Conservation (phyloP, 2,329 filamentous ascomycete species). For the Fusarium bulbicola region DNA sequence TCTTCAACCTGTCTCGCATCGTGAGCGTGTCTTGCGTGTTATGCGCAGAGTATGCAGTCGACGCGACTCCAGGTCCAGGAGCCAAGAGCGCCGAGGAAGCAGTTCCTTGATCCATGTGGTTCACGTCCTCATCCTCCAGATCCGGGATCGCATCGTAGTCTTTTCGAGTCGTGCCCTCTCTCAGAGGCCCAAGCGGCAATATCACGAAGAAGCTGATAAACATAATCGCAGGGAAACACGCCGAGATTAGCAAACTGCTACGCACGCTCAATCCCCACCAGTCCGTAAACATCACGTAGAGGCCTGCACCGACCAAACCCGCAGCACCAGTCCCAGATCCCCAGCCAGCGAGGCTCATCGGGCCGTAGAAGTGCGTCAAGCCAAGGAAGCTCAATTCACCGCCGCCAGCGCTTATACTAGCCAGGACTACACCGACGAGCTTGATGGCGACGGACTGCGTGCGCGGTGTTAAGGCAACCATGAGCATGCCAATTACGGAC, state of each 20-base stretch:
- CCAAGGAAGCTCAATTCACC: constrained; percentile 93
- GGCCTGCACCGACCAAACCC: constrained; percentile 83
- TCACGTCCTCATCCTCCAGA: constrained; percentile 49
- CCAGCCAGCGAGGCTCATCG: constrained; percentile 88
- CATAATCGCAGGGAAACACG: constrained; percentile 84
- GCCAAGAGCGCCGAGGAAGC: constrained; percentile 61
- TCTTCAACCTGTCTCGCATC: constrained; percentile 65
- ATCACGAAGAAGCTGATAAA: constrained; percentile 85
- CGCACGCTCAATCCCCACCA: constrained; percentile 79
- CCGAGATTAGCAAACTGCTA: constrained; percentile 78
- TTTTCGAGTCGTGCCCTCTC: constrained; percentile 52
- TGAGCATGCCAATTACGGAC: constrained; percentile 86
- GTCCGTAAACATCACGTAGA: constrained; percentile 88
- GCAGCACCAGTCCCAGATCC: constrained; percentile 91
- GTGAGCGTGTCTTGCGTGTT: constrained; percentile 41
- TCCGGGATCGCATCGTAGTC: constrained; percentile 65
- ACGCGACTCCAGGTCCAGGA: constrained; percentile 50
- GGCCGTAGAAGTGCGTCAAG: constrained; percentile 92
- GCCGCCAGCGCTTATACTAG: constrained; percentile 84
- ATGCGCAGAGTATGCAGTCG: constrained; percentile 51
- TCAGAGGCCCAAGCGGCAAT: constrained; percentile 74
- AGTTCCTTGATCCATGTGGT: constrained; percentile 48
- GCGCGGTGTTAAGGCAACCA: constrained; percentile 82
- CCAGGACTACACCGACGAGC: constrained; percentile 83
- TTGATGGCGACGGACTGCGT: constrained; percentile 74